Conservation (phyloP, 1,284 basidiomycete species). For the Phellopilus nigrolimitatus region DNA sequence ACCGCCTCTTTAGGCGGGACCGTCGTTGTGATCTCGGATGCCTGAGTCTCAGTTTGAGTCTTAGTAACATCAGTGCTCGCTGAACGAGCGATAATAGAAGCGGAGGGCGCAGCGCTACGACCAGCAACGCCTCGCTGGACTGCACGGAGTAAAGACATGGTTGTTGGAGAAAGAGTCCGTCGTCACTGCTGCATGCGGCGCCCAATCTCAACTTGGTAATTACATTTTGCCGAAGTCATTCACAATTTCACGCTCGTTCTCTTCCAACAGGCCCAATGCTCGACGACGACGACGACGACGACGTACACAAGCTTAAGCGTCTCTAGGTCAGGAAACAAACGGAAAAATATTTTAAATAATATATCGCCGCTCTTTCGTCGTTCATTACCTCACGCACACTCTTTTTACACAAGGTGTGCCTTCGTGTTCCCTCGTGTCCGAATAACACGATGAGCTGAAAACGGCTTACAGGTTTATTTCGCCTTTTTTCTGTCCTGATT, state of each 20-base stretch:
- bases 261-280: too few species aligned
- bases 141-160: conserved; percentile 19
- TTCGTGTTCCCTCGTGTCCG: neutral
- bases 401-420: conserved; percentile 1
- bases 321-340: neutral
- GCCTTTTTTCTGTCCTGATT: neutral
- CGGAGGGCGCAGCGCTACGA: neutral
- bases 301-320: neutral
- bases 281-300: too few species aligned
- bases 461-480: neutral
- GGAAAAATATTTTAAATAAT: neutral
- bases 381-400: conserved; percentile 9
- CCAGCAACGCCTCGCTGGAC: neutral
- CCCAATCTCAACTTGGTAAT: neutral
- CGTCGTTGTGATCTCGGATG: conserved; percentile 33
- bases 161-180: neutral
- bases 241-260: too few species aligned
- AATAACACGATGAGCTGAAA: neutral
- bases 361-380: too few species aligned
- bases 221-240: neutral
- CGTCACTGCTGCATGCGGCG: neutral
- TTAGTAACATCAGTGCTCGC: conserved; percentile 11
- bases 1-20: conserved; percentile 48
- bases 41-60: conserved; percentile 25
- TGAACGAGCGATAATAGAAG: neutral